Conservation (phyloP, 768 basidiomycete species). For the Lactarius pseudohatsudake region DNA sequence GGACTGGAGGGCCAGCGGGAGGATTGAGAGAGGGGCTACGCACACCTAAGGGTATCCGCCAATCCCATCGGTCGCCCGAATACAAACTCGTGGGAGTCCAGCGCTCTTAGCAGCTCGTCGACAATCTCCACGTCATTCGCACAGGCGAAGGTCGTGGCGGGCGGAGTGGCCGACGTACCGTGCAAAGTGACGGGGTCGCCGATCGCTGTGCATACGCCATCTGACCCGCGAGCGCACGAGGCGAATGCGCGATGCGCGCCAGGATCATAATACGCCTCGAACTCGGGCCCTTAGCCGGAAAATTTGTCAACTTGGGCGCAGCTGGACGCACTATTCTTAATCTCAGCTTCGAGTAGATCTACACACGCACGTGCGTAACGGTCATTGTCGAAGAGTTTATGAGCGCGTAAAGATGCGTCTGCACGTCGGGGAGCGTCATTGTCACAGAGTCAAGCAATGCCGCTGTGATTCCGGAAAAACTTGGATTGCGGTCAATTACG, state of each 20-base stretch:
- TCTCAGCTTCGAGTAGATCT: slow-evolving; percentile 78
- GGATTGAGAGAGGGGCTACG: not conserved
- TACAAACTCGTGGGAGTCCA: slow-evolving; percentile 76
- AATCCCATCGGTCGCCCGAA: slow-evolving; percentile 36
- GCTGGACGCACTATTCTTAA: slow-evolving; percentile 39
- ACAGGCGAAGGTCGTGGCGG: not conserved
- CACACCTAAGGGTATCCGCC: not conserved
- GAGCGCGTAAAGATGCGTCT: slow-evolving; percentile 58
- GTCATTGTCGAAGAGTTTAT: slow-evolving; percentile 74
- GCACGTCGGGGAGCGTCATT: slow-evolving; percentile 78
- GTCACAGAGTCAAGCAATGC: slow-evolving; percentile 69
- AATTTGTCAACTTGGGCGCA: not conserved
- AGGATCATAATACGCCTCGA: no score
- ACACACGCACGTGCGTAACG: slow-evolving; percentile 93
- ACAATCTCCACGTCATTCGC: not conserved
- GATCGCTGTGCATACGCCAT: no score
- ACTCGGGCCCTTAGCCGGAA: no score
- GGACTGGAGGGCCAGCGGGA: not conserved
- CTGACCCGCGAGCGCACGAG: no score
- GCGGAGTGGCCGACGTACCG: not conserved
- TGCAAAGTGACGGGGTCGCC: no score
- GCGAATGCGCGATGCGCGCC: no score
- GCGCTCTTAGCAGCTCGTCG: slow-evolving; percentile 37
- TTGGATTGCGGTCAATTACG: not conserved
- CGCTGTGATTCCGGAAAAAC: no score